Percentiles rank a stretch among this genome's conserved stretches.
These are phyloP conservation scores for Eucalyptus microcorys DNA, from an alignment of 345 rosid genomes.

Conservation along the genomic window DNA sequence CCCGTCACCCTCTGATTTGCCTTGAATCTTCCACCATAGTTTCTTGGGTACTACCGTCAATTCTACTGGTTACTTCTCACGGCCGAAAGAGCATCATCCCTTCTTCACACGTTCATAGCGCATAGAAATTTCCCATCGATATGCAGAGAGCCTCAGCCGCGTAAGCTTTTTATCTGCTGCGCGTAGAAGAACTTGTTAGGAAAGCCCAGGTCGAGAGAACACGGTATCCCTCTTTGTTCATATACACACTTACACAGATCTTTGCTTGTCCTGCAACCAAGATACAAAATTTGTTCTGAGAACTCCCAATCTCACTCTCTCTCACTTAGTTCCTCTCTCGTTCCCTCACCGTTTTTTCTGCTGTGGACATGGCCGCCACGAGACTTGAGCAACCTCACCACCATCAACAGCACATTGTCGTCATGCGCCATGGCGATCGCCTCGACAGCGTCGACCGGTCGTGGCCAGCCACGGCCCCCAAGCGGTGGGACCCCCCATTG, in stretches of 20 bases:
- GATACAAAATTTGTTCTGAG: neutral
- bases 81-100: neutral
- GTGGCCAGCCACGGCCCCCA: slow-evolving; percentile 45
- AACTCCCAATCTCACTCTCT: neutral
- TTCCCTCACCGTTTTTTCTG: neutral
- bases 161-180: neutral
- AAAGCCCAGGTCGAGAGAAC: neutral
- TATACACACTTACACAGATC: neutral
- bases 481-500: slow-evolving; percentile 84
- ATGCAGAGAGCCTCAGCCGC: neutral
- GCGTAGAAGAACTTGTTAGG: neutral
- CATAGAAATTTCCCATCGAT: neutral
- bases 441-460: slow-evolving; percentile 47
- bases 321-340: neutral
- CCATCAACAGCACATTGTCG: slow-evolving; percentile 48
- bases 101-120: neutral
- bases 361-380: neutral
- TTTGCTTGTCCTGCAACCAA: neutral
- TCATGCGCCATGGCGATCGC: slow-evolving; percentile 93
- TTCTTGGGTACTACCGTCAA: neutral
- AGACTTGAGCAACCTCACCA: neutral
- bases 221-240: neutral
- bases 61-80: neutral
- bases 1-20: neutral
- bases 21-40: neutral